A percentile compares a stretch with the other conserved stretches of the same genome.
These are phyloP conservation scores for Blastobotrys elegans DNA, from an alignment of 1,139 yeast species.

Conservation along the genomic window DNA sequence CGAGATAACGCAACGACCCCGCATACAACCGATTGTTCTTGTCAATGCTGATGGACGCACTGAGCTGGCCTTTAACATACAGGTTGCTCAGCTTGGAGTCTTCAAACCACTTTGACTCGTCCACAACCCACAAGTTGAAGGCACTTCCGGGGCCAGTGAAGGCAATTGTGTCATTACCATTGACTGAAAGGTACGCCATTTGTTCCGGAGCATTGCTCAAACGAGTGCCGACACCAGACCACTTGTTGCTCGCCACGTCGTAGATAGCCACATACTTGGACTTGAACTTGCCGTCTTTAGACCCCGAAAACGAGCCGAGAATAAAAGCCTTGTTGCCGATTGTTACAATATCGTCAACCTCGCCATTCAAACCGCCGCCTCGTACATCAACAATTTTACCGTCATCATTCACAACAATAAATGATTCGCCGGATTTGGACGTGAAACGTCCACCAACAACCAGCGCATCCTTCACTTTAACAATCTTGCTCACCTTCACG, in stretches of 20 bases:
- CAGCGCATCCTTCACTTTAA: constrained; percentile 31
- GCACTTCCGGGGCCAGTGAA: constrained; percentile 32
- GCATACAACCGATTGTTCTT: constrained; percentile 20
- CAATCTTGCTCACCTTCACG: constrained; percentile 40
- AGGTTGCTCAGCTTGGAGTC: constrained; percentile 19
- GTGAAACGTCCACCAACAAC: constrained; percentile 50
- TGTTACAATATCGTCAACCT: constrained; percentile 30
- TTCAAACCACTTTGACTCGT: constrained; percentile 27
- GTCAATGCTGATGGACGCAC: constrained; percentile 15
- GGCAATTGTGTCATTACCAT: constrained; percentile 36
- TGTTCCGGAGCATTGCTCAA: constrained; percentile 26
- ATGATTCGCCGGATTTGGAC: constrained; percentile 29
- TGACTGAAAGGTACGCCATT: constrained; percentile 25
- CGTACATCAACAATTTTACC: constrained; percentile 3
- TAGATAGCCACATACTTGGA: constrained; percentile 28
- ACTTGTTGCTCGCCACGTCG: constrained; percentile 24
- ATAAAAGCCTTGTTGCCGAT: constrained; percentile 29
- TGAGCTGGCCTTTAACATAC: constrained; percentile 24
- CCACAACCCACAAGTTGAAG: constrained; percentile 29
- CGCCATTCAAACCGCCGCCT: constrained; percentile 40
- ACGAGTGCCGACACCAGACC: constrained; percentile 28
- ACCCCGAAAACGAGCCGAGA: constrained; percentile 38
- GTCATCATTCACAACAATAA: constrained; percentile 16
- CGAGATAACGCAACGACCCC: constrained; percentile 25
- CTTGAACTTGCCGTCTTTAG: constrained; percentile 29